These are phyloP conservation scores for Malassezia caprae DNA, from an alignment of 1,284 basidiomycete species.

Conservation along the genomic window DNA sequence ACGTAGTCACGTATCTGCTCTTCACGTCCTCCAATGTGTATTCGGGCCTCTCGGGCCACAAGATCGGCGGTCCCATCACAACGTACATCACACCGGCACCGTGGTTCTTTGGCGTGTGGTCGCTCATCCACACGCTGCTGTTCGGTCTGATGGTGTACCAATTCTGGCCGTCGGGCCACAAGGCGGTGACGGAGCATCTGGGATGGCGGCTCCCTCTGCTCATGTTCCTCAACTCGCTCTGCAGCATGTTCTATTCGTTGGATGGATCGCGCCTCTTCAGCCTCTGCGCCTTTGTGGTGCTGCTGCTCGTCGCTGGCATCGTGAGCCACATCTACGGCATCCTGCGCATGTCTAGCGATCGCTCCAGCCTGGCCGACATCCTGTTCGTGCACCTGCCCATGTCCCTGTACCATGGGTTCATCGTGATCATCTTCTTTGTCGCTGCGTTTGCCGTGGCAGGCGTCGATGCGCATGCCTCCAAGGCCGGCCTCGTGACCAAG, in stretches of 20 bases:
- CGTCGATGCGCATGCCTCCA: slow-evolving; percentile 59
- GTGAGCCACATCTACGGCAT: slow-evolving; percentile 86
- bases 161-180: slow-evolving; percentile 59
- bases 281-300: slow-evolving; percentile 70
- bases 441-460: slow-evolving; percentile 86
- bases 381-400: slow-evolving; percentile 51
- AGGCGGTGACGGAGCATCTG: slow-evolving; percentile 70
- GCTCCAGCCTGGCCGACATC: slow-evolving; percentile 55
- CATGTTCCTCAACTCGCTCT: slow-evolving; percentile 70
- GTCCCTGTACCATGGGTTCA: slow-evolving; percentile 73
- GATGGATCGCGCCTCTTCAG: slow-evolving; percentile 57
- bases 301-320: slow-evolving; percentile 69
- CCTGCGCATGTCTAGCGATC: slow-evolving; percentile 70
- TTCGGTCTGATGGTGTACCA: slow-evolving; percentile 55
- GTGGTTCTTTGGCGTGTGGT: slow-evolving; percentile 70
- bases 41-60: slow-evolving; percentile 61
- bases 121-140: slow-evolving; percentile 72
- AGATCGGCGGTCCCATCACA: slow-evolving; percentile 48
- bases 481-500: slow-evolving; percentile 78
- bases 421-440: slow-evolving; percentile 76
- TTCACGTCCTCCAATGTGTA: slow-evolving; percentile 84
- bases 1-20: slow-evolving; percentile 65
- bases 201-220: slow-evolving; percentile 80
- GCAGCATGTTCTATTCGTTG: slow-evolving; percentile 58
- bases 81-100: slow-evolving; percentile 82